Evolutionary conservation across 495 filamentous ascomycete genomes (phyloP).

Genomic region (Xylaria bambusicola): DNA sequence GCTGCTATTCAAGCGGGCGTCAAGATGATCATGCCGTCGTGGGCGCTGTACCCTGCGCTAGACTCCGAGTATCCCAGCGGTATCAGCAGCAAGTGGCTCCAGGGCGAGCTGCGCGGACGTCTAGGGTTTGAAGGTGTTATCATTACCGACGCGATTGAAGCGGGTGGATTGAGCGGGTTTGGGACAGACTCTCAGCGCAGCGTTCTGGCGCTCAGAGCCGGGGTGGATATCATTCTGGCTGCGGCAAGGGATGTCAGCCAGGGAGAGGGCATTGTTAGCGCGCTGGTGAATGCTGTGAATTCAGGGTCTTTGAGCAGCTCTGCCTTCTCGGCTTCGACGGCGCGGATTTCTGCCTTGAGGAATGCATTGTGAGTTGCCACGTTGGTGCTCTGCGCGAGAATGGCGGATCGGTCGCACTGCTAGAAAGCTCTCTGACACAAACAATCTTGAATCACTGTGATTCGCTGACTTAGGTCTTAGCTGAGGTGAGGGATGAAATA

Average conservation of each 20-base stretch:
- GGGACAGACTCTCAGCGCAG: slow-evolving; percentile 29
- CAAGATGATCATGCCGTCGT: slow-evolving; percentile 41
- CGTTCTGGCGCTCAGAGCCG: slow-evolving; percentile 33
- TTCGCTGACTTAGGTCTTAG: too few relatives aligned
- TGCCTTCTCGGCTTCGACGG: slow-evolving; percentile 23
- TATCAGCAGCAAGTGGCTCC: slow-evolving; percentile 34
- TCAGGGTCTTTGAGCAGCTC: slow-evolving; percentile 25
- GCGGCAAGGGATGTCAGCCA: slow-evolving; percentile 35
- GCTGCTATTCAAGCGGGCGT: slow-evolving; percentile 35
- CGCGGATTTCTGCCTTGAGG: slow-evolving; percentile 29
- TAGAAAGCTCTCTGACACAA: too few relatives aligned
- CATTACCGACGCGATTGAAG: slow-evolving; percentile 42
- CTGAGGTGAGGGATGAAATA: too few relatives aligned
- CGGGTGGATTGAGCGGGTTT: slow-evolving; percentile 34
- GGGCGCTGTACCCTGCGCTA: slow-evolving; percentile 39
- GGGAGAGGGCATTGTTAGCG: slow-evolving; percentile 31
- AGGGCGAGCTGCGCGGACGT: slow-evolving; percentile 32
- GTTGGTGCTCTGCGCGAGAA: too few relatives aligned
- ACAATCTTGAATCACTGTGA: too few relatives aligned
- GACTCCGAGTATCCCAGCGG: slow-evolving; percentile 36
- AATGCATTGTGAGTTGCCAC: slow-evolving; percentile 19
- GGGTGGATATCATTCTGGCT: slow-evolving; percentile 40
- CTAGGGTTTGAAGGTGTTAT: slow-evolving; percentile 39
- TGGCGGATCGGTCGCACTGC: too few relatives aligned
- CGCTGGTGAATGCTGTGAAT: slow-evolving; percentile 29